Base-by-base conservation (phyloP, 2,329 filamentous ascomycete genomes). In the Phialophora verrucosa region DNA sequence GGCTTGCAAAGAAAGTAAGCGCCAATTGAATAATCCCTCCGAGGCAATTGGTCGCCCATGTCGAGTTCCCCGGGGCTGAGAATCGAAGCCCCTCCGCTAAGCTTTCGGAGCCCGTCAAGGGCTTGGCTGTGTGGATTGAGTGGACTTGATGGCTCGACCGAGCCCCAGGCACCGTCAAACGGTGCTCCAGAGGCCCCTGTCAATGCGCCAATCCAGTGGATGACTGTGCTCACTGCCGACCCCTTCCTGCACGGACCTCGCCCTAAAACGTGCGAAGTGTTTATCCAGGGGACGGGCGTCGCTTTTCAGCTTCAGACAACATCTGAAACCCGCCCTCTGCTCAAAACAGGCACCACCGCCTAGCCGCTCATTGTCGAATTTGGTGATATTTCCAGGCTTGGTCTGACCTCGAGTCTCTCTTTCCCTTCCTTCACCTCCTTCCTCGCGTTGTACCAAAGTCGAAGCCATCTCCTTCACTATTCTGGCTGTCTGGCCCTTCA, bases 101-200 rank as follows among this genome's bases (percentile, higher is more conserved):
- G 64, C 64, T 63, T 66, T 47, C 64, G 64, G 64, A 59, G 59
- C 53, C 64, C 64, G 64, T 63, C 57, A 14, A 57, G 54, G 27
- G n/a, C 35, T 31, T 31, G 51, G 31, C 47, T 35, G 32, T 14
- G 47, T 54, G 47, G 47, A 50, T 61, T 50, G 17, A 44, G 38
- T 44, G 38, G 38, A 44, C 38, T n/a, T 44, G 38, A 17, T 44
- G 38, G 38, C 17, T 17, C 38, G 38, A 44, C 38, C 47, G 59
- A 35, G 44, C 59, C 49, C 47, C 59, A 61, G 59, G 59, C 47
- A 53, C 49, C 32, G 47, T 32, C 59, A 27, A 20, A 14, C 3
- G 29, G 31, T 8, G 44, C 59, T 35, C 49, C 59, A 61, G 59
- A 23, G 17, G n/a, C 59, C 59, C 59, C 59, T 54, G 59, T 49